These are phyloP conservation scores for Sugiyamaella mastotermitis DNA, from an alignment of 805 yeast species.

Conservation along the genomic window DNA sequence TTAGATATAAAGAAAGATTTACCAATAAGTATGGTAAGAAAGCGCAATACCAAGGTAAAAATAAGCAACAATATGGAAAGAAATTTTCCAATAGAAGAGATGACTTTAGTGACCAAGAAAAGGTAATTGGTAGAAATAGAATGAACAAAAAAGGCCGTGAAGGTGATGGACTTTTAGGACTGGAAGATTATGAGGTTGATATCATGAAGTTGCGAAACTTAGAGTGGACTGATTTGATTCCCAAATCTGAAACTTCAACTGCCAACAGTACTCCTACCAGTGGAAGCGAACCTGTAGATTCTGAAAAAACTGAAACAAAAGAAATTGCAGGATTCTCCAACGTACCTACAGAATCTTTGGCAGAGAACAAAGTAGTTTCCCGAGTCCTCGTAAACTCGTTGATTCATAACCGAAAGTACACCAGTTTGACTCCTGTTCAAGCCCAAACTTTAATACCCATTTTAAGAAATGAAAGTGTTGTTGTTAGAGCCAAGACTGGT, in stretches of 20 bases:
- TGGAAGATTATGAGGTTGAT: constrained; percentile 25
- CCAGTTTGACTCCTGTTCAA: constrained; percentile 32
- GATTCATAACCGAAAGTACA: constrained; percentile 27
- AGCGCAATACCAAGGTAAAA: too few relatives aligned
- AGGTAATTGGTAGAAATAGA: constrained; percentile 12
- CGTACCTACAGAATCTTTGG: constrained; percentile 23
- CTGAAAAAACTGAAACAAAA: neutral
- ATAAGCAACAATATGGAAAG: neutral
- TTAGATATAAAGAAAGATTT: too few relatives aligned
- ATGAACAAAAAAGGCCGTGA: constrained; percentile 13
- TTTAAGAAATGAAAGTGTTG: constrained; percentile 64
- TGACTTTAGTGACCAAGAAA: constrained; percentile 5
- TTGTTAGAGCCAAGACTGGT: constrained; percentile 90
- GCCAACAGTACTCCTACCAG: constrained; percentile 8
- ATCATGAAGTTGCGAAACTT: constrained; percentile 18
- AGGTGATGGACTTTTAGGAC: constrained; percentile 29
- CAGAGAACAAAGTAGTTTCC: constrained; percentile 22
- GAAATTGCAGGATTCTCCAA: constrained; percentile 22
- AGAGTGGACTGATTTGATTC: constrained; percentile 22
- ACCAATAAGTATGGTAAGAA: too few relatives aligned
- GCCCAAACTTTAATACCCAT: constrained; percentile 50
- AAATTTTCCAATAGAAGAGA: neutral
- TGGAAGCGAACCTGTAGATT: too few relatives aligned
- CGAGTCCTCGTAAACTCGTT: constrained; percentile 30
- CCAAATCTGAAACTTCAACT: neutral